Conservation (phyloP, 2,329 filamentous ascomycete genomes). For the Fusarium denticulatum region DNA sequence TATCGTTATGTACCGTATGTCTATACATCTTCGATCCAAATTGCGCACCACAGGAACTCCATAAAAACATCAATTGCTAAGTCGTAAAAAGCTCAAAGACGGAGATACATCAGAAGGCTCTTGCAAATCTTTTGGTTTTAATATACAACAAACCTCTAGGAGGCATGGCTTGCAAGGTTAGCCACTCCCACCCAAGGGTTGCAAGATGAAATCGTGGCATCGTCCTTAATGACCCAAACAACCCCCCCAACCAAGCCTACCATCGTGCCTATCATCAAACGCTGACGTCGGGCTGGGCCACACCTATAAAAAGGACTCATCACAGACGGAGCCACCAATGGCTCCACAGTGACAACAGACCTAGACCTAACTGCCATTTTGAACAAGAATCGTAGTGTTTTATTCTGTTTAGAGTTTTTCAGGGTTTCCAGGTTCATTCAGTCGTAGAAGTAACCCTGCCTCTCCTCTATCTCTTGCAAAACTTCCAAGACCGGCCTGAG, state of each 20-base stretch:
- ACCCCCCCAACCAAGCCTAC: conserved; percentile 10
- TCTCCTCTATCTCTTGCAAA: conserved; percentile 33
- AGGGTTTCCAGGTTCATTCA: conserved; percentile 37
- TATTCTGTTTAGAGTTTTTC: conserved; percentile 31
- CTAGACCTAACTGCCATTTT: conserved; percentile 18
- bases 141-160: conserved; percentile 33
- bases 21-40: background rate
- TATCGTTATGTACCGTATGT: background rate
- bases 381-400: conserved; percentile 31
- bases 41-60: background rate
- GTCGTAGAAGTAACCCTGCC: conserved; percentile 39
- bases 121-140: conserved; percentile 30
- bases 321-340: background rate
- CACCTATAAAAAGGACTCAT: conserved; percentile 4
- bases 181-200: conserved; percentile 1
- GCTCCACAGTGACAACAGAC: conserved; percentile 29
- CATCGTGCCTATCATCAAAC: conserved; percentile 12
- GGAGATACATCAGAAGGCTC: conserved; percentile 7
- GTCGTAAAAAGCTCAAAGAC: conserved; percentile 30
- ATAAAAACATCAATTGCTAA: conserved; percentile 34
- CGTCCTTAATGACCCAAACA: conserved; percentile 13
- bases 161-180: conserved; percentile 16
- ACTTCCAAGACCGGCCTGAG: conserved; percentile 43
- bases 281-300: background rate
- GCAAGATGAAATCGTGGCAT: conserved; percentile 11